These are phyloP conservation scores for Plectranthus barbatus DNA, from an alignment of 257 asterid genomes.

Conservation along the genomic window DNA sequence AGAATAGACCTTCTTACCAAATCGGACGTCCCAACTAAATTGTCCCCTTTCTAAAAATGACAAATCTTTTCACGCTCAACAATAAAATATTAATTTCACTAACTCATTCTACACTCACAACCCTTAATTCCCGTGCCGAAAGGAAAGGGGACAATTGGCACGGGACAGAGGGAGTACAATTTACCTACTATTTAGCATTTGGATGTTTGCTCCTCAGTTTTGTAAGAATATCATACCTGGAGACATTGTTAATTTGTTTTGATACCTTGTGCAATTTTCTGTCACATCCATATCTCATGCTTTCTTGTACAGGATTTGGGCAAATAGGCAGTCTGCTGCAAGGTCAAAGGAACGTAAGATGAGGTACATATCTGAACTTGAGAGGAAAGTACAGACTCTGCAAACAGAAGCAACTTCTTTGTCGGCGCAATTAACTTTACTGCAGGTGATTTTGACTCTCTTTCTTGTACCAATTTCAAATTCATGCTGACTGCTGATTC, in stretches of 20 bases:
- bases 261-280: not conserved
- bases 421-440: slow-evolving; percentile 80
- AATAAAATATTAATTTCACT: too few species aligned
- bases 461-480: not conserved
- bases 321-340: slow-evolving; percentile 98
- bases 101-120: too few species aligned
- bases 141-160: too few species aligned
- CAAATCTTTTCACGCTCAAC: too few species aligned
- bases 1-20: too few species aligned
- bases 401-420: slow-evolving; percentile 97
- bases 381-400: slow-evolving; percentile 88
- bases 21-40: too few species aligned
- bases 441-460: slow-evolving; percentile 51
- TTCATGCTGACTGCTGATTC: not conserved
- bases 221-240: not conserved
- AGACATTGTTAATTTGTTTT: not conserved
- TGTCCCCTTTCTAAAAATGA: too few species aligned
- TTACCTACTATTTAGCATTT: not conserved
- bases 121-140: too few species aligned
- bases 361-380: slow-evolving; percentile 97
- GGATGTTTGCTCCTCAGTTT: not conserved
- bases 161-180: too few species aligned
- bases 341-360: slow-evolving; percentile 97
- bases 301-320: slow-evolving; percentile 72
- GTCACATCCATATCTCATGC: not conserved